Evolutionary conservation across 2,329 filamentous ascomycete species (phyloP).

Genomic region (Hypoxylon sp.): DNA sequence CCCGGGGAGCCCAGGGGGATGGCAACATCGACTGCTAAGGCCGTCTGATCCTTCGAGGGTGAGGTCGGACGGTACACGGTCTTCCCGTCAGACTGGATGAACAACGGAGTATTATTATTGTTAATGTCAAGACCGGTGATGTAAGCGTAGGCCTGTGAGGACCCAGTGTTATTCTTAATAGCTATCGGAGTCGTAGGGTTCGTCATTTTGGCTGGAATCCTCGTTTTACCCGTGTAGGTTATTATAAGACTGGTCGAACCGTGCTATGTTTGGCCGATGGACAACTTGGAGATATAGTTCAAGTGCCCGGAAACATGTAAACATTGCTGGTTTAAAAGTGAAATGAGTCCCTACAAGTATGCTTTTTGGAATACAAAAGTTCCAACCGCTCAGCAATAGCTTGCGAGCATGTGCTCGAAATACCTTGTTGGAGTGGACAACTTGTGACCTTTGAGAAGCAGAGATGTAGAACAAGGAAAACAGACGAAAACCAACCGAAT

Average conservation of each 20-base stretch:
- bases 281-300: conserved; percentile 8
- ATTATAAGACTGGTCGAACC: conserved; percentile 12
- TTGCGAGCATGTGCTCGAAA: conserved; percentile 45
- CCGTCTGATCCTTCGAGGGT: conserved; percentile 65
- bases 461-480: conserved; percentile 20
- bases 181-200: conserved; percentile 70
- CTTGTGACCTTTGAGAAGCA: conserved; percentile 41
- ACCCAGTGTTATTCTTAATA: conserved; percentile 75
- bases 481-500: conserved; percentile 29
- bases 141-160: conserved; percentile 75
- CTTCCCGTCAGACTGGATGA: conserved; percentile 76
- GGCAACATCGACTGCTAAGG: conserved; percentile 70
- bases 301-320: conserved; percentile 7
- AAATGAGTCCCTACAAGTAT: conserved; percentile 11
- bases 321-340: conserved; percentile 10
- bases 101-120: conserved; percentile 70
- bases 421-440: conserved; percentile 41
- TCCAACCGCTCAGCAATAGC: conserved; percentile 12
- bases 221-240: conserved; percentile 9
- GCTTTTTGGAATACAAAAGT: conserved; percentile 22
- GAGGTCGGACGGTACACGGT: conserved; percentile 76
- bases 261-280: conserved; percentile 16
- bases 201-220: conserved; percentile 51
- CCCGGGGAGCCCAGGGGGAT: conserved; percentile 76
- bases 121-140: conserved; percentile 77